Evolutionary conservation across 345 rosid genomes (phyloP), one percentile per base, ranked within the genome.

Genomic region (Kernera saxatilis): DNA sequence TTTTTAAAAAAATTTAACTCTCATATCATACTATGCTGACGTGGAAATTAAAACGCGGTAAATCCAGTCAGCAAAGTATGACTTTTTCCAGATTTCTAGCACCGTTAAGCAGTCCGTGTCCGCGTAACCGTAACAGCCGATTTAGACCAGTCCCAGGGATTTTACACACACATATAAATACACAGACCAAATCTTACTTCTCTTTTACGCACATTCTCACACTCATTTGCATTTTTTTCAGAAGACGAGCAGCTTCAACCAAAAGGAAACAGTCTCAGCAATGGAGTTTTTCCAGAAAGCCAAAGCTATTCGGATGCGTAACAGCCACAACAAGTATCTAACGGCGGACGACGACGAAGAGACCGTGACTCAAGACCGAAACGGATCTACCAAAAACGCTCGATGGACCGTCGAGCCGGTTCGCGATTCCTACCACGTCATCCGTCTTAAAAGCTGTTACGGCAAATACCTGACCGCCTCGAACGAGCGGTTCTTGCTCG

Each of bases 241-340:
- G 67, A 77, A 67, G 64, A 50, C 65, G 23, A 32, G 27, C 46
- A 59, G 58, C 21, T 76, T 62, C 39, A 72, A 68, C 72, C 35
- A 65, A 30, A 49, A 18, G 8, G 73, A 66, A 14, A 12, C 3
- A 50, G 43, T 12, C 12, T 54, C 71, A 53, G 88, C 77, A 3
- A 92, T 95, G 99, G 98, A 95, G 48, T 67, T 85, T 69, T 92
- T 90, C 80, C 75, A 77, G 51, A 90, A 86, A 76, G 94, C 92
- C 0, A 90, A 75, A 79, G 83, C 87, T 11, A 81, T 94, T 53
- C 88, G 96, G 3, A 80, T 91, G 15, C 83, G 87, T 40, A 82
- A 90, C 85, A 82, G 84, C 72, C 97, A 86, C 63, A 90, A 84
- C 81, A 91, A 91, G 78, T 94, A 84, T 55, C 84, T 94, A 0